These are phyloP conservation scores for Pseudocercospora ulei DNA, from an alignment of 2,329 filamentous ascomycete genomes.

Conservation along the genomic window DNA sequence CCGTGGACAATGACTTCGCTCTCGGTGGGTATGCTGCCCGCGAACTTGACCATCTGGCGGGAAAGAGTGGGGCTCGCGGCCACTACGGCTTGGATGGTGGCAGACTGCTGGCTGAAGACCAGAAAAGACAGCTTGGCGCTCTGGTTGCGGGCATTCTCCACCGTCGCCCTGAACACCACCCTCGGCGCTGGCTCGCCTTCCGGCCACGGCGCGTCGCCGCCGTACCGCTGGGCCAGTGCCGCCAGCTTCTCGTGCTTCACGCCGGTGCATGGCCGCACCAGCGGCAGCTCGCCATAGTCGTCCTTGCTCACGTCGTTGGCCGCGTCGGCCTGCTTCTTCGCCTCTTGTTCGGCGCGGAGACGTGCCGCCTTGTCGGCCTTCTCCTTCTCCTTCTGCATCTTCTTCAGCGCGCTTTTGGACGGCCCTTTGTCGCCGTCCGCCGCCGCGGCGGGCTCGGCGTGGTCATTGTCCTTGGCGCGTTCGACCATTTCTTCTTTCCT, in stretches of 20 bases:
- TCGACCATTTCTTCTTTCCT: constrained; percentile 25
- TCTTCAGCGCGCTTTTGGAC: constrained; percentile 76
- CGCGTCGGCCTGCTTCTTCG: constrained; percentile 56
- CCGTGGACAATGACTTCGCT: constrained; percentile 72
- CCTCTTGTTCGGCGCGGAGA: constrained; percentile 59
- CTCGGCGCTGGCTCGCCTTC: constrained; percentile 37
- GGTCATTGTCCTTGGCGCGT: constrained; percentile 29
- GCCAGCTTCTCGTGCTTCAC: constrained; percentile 52
- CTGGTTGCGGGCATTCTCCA: constrained; percentile 81
- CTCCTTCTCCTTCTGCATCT: constrained; percentile 81
- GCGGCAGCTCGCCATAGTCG: constrained; percentile 65
- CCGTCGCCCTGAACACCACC: constrained; percentile 66
- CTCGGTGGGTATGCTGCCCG: constrained; percentile 63
- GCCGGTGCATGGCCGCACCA: constrained; percentile 39
- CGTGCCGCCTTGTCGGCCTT: constrained; percentile 61
- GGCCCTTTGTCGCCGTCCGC: constrained; percentile 38
- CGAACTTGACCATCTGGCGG: constrained; percentile 96
- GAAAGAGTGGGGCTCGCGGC: constrained; percentile 50
- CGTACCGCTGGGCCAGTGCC: constrained; percentile 52
- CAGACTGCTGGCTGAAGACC: constrained; percentile 65
- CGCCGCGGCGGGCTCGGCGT: constrained; percentile 17
- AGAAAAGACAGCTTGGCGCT: constrained; percentile 86
- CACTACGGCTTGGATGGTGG: constrained; percentile 74
- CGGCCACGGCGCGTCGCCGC: constrained; percentile 32
- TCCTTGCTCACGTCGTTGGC: constrained; percentile 58